Percentiles rank a stretch among this genome's conserved stretches.
These are phyloP conservation scores for Populus trichocarpa DNA, from an alignment of 441 rosid species.

Conservation along the genomic window DNA sequence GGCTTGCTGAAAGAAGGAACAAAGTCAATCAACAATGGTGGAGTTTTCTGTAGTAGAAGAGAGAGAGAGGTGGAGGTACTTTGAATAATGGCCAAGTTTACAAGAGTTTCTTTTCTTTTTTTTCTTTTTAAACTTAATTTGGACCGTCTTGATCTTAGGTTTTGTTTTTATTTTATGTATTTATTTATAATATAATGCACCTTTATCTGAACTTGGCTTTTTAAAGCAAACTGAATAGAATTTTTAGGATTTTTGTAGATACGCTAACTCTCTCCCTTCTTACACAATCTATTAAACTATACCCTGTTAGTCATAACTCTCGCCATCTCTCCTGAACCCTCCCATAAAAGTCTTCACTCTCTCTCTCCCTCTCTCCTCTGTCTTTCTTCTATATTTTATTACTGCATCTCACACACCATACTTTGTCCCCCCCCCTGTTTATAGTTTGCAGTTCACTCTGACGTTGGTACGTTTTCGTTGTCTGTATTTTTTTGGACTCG, in stretches of 20 bases:
- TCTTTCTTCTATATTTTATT: neutral
- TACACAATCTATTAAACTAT: constrained; percentile 25
- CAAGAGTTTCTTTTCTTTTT: neutral
- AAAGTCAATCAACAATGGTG: neutral
- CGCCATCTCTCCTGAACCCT: neutral
- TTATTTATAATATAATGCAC: neutral
- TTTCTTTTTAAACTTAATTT: too few species aligned
- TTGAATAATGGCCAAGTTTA: constrained; percentile 10
- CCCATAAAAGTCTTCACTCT: neutral
- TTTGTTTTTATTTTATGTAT: too few species aligned
- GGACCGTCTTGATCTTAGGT: neutral
- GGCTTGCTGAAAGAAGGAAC: neutral
- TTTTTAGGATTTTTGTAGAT: constrained; percentile 63
- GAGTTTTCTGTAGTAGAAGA: neutral
- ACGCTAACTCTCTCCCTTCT: constrained; percentile 32
- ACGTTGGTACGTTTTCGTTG: neutral
- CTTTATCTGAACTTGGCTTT: constrained; percentile 32
- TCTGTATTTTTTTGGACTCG: neutral
- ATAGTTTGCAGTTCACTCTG: neutral
- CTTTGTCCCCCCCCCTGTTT: neutral
- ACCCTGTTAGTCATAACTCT: constrained; percentile 4
- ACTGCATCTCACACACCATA: neutral
- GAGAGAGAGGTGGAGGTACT: neutral
- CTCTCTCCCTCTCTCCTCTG: constrained; percentile 5
- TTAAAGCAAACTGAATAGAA: constrained; percentile 55